Base-by-base conservation (phyloP, 345 rosid genomes). In the Dipteronia sinensis region DNA sequence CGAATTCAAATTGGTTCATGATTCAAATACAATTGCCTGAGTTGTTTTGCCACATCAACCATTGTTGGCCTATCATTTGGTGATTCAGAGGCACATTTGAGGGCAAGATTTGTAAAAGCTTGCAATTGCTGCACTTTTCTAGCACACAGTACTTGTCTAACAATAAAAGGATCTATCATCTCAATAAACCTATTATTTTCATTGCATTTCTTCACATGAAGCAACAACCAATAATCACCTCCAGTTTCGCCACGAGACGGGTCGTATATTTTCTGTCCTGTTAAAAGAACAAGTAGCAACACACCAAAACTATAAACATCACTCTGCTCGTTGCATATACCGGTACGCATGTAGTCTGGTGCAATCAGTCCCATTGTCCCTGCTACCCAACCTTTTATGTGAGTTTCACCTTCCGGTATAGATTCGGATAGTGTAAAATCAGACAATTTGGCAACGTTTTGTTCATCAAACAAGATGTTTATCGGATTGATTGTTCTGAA, bases 21-120 rank as follows among this genome's bases (percentile, higher is more conserved):
- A 9, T 42, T 42, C 46, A 42, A 19, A 27, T 69, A 49, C 22
- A 72, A 71, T 7, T 42, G 51, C 8, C 61, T 56, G 25, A 81
- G 69, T 76, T 76, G 73, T 55, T 72, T 69, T 17, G 67, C 84
- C 22, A 79, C 85, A 63, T 79, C 69, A 7, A 72, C 64, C 68
- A 77, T 79, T 20, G 59, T 22, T 15, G 82, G 85, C 76, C 82
- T 70, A 1, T 71, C 65, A 13, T 73, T 75, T 29, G 11, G 59
- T 15, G 7, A 13, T 0, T 38, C 1, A 10, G 8, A 0, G 19
- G 20, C 7, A 63, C 78, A 82, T 8, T 5, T 17, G 25, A 65
- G 16, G 2, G 46, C n/a, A 47, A 78, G 77, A 17, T 12, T 38
- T 17, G 6, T 15, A 10, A 80, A 59, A 25, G 17, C 69, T 25